Evolutionary conservation across 495 filamentous ascomycete genomes (phyloP), one percentile per base, ranked within the genome.

Genomic region (Penicillium coffeae): DNA sequence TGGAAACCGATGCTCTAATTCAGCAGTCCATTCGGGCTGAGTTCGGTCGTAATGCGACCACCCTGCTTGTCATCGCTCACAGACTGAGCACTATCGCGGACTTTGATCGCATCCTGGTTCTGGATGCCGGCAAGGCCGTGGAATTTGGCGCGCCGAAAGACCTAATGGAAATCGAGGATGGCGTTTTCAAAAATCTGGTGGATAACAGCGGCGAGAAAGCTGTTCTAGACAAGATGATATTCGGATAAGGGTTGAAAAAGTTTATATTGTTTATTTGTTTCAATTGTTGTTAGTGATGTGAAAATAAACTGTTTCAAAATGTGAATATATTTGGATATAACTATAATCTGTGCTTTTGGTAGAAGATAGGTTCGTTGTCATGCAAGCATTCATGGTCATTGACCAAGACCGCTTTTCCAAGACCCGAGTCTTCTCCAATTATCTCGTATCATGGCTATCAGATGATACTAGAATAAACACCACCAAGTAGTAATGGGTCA

Each of bases 21-120:
- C 89, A 95, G 67, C 76, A 84, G 10, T 85, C 79, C 40, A 94
- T 95, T 51, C 78, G 89, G 13, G 81, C 87, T 39, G 87, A 90
- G 61, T 94, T 93, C 46, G 70, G 68, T 8, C 76, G 73, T 8
- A 78, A 84, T 48, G 80, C 81, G n/a, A 75, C 77, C 9, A 91
- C 89, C 0, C 63, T 94, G 8, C 58, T 94, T n/a, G 89, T 93
- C 1, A 92, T 96, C 59, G 90, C 90, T 8, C 90, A 96, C 62
- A 79, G 90, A 2, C 63, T 96, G 15, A 88, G 84, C 60, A 95
- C 90, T 0, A 89, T 95, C 63, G 85, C 83, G 3, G 87, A 93
- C 57, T 93, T 92, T 47, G 90, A 95, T 65, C 77, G 79, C 30
- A 90, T 96, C 46, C 72, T 93, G 19, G 89, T 94, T 8, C 73